Base-by-base conservation (phyloP, 192 early-diverging fungal genomes). In the Backusella sp. region DNA sequence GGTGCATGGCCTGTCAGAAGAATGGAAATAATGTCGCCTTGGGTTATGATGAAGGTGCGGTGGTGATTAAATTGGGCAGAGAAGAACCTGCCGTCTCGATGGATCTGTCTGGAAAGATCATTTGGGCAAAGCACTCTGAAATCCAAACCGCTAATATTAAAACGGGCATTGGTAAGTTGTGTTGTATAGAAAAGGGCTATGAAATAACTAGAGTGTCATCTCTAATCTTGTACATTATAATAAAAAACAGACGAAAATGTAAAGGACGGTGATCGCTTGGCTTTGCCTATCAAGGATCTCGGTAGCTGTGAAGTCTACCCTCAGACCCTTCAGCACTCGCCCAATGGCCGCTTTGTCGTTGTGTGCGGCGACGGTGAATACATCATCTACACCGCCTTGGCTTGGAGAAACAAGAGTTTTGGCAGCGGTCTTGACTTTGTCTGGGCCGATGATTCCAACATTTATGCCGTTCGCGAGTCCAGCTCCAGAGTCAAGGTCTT, bases 391-490 rank as follows among this genome's bases (percentile, higher is more conserved):
- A 99, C 98, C 19, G 98, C 98, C 6, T 89, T 99, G 28, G 97
- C 98, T 7, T 99, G 98, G 98, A 89, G 98, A 80, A 99, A 99
- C 90, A 99, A 99, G 91, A 92, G 91, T 70, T 99, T 98, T 84
- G 98, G 98, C 7, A 92, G 90, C 46, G 98, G 92, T 1, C 83
- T 95, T 32, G 98, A 98, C 73, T 97, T 98, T 90, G 98, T 98
- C 7, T 99, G 98, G 98, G 96, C 95, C 32, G 84, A 89, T 70
- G 96, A 99, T 81, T 97, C 96, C 23, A 99, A 97, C 77, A 91
- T 97, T 84, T 95, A 98, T 77, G 97, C 97, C 12, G 95, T 99
- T 35, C 95, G 96, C 77, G 97, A 99, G 85, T 97, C 97, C 0
- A 85, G 93, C 2, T 90, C 94, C 12, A 92, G 91, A 53, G 90